Base-by-base conservation (phyloP, 2,329 filamentous ascomycete genomes). In the Aspergillus aculeatinus region DNA sequence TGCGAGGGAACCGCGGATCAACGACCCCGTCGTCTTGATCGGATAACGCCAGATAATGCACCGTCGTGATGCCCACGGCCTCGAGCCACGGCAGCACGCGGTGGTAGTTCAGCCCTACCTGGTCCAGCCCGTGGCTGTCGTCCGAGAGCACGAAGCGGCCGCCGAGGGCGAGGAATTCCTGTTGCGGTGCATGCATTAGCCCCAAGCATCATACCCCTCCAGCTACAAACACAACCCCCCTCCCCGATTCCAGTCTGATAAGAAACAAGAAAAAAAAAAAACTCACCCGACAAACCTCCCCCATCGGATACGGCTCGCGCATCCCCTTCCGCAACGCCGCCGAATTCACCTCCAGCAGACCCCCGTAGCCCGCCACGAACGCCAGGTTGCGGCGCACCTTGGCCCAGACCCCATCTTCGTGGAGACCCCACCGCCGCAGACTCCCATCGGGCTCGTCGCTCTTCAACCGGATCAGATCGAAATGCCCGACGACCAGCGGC, bases 101-200 rank as follows among this genome's bases (percentile, higher is more conserved):
- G 50, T 74, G 72, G 78, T 95, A 98, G 72, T 96, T 94, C 54
- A 91, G 88, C n/a, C 88, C 92, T 5, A 99, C 84, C 72, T 99
- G 94, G 2, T 85, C 89, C 60, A 92, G 84, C 44, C 91, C 91
- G 79, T 99, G 95, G 74, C 92, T 96, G 77, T 99, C 95, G 74
- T 99, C 95, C 6, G 91, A 96, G 68, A 99, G 83, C 56, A 92
- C 96, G 76, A 98, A 96, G 61, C 85, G 85, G 25, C 95, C 93
- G 25, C 88, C 88, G 68, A 91, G 82, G 7, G 77, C 77, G 57
- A 92, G 71, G 80, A 92, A 96, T 72, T 86, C 85, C 89, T 90
- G 63, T 25, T 12, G 54, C 50, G 5, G 50, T 27, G 25, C 23
- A 4, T 9, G 27, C 27, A 27, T 27, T 27, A 27, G 27, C 27